Evolutionary conservation across 1,284 basidiomycete species (phyloP).

Genomic region (Boletus mariae): DNA sequence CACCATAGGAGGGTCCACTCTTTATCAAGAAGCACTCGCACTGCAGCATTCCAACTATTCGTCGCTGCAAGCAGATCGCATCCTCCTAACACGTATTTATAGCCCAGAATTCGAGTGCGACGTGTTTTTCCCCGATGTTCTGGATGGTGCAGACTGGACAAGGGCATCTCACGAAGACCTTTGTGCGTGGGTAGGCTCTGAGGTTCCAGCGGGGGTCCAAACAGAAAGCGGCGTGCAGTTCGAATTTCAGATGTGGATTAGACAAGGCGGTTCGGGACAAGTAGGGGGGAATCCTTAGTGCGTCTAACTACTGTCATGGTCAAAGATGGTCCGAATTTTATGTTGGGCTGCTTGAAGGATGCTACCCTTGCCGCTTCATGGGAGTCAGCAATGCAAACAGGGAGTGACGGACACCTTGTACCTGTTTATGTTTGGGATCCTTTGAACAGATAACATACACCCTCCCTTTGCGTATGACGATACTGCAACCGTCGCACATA

Average conservation of each 20-base stretch:
- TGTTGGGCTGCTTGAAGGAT: background rate
- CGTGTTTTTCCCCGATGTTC: conserved; percentile 80
- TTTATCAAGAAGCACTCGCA: conserved; percentile 72
- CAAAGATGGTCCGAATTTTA: background rate
- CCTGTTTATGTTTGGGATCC: conserved; percentile 98
- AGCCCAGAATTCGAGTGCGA: conserved; percentile 83
- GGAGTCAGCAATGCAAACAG: conserved; percentile 10
- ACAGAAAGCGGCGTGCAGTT: conserved; percentile 81
- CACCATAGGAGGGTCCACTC: conserved; percentile 86
- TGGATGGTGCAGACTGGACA: conserved; percentile 49
- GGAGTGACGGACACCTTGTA: conserved; percentile 38
- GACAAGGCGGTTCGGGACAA: background rate
- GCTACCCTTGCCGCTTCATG: conserved; percentile 59
- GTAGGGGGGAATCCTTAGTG: background rate
- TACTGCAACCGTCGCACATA: conserved; percentile 86
- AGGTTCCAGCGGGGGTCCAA: conserved; percentile 71
- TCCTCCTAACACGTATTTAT: conserved; percentile 85
- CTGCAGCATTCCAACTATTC: conserved; percentile 27
- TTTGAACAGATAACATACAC: conserved; percentile 93
- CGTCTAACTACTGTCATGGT: conserved; percentile 4
- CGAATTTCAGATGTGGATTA: conserved; percentile 91
- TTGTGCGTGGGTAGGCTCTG: conserved; percentile 70
- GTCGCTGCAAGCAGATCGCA: conserved; percentile 59
- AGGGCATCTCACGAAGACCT: conserved; percentile 59
- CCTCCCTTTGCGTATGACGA: conserved; percentile 86